These are phyloP conservation scores for Bryoerythrophyllum caledonicum DNA, from an alignment of 225 moss, liverwort and hornwort species.

Conservation along the genomic window DNA sequence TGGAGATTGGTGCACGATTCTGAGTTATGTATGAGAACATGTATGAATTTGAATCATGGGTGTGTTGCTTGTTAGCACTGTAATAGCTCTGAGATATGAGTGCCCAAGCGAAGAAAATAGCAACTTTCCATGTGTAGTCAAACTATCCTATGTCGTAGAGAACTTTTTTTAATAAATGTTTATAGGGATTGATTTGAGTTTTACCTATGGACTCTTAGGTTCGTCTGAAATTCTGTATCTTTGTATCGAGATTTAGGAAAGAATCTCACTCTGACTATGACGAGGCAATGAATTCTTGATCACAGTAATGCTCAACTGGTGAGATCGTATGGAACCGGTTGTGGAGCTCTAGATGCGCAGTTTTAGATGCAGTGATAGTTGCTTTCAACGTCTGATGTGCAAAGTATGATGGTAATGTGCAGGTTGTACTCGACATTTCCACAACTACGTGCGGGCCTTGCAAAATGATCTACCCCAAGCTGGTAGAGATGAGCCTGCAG, in stretches of 20 bases:
- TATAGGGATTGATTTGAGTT: no score
- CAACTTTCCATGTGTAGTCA: no score
- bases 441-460: conserved; percentile 94
- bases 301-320: background rate
- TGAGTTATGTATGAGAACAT: background rate
- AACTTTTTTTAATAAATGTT: no score
- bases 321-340: background rate
- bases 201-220: no score
- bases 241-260: background rate
- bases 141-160: no score
- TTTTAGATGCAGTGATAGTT: background rate
- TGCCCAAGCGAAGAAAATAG: no score
- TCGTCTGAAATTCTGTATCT: background rate
- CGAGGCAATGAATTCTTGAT: background rate
- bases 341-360: background rate
- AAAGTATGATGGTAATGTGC: conserved; percentile 5
- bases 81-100: background rate
- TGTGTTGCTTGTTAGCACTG: background rate
- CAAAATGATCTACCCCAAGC: conserved; percentile 83
- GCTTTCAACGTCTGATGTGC: background rate
- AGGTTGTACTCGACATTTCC: conserved; percentile 88
- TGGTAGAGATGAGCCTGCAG: conserved; percentile 74
- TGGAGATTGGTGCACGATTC: no score
- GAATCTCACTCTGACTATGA: background rate
- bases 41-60: background rate